Evolutionary conservation across 257 asterid genomes (phyloP).

Genomic region (Solanum bulbocastanum): DNA sequence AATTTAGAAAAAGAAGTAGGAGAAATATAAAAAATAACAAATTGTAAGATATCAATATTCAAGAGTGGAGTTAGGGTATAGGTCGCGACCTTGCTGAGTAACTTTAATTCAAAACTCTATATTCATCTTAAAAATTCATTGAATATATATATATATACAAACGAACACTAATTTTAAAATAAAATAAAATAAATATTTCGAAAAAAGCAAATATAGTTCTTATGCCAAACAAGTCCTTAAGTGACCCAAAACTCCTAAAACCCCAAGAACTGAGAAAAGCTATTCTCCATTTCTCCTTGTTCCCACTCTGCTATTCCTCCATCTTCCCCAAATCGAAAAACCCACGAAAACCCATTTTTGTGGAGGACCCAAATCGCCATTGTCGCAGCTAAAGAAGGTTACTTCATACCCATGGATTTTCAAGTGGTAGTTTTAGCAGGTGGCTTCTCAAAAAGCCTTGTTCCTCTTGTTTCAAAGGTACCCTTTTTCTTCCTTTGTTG

Average conservation of each 20-base stretch:
- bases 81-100: too few species aligned
- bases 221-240: neutral
- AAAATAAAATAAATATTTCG: too few species aligned
- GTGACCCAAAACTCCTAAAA: neutral
- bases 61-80: neutral
- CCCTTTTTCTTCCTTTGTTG: neutral
- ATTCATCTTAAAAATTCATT: neutral
- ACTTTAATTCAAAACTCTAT: too few species aligned
- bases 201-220: too few species aligned
- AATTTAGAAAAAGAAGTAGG: too few species aligned
- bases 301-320: neutral
- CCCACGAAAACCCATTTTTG: neutral
- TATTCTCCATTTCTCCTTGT: neutral
- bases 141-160: neutral
- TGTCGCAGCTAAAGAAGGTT: neutral
- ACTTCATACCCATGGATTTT: constrained; percentile 48
- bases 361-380: neutral
- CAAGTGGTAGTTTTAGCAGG: constrained; percentile 92
- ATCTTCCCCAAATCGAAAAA: neutral
- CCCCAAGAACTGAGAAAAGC: neutral
- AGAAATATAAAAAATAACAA: too few species aligned
- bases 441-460: constrained; percentile 71
- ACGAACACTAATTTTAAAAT: neutral
- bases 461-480: constrained; percentile 91
- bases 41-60: neutral